Evolutionary conservation across 768 basidiomycete genomes (phyloP).

Genomic region (Paxillus ammoniavirescens): DNA sequence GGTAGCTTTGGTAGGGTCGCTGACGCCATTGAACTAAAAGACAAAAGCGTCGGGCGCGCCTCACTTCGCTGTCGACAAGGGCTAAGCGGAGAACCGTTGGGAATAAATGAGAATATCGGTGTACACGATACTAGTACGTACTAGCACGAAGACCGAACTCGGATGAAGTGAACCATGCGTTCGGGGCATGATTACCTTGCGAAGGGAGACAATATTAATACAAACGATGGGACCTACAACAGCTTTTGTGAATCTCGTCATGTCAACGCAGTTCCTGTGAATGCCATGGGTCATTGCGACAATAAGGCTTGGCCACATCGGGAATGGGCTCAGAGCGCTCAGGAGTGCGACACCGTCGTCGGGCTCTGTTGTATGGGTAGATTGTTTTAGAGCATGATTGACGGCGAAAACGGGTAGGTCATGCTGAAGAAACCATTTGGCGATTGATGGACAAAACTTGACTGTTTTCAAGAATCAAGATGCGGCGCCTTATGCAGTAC

Average conservation of each 20-base stretch:
- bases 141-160: constrained; percentile 17
- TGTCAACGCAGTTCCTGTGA: constrained; percentile 33
- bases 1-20: constrained; percentile 19
- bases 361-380: not conserved
- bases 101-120: constrained; percentile 26
- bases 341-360: not conserved
- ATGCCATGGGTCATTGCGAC: constrained; percentile 24
- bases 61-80: constrained; percentile 29
- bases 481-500: no score
- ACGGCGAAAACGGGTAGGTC: not conserved
- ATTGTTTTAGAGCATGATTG: not conserved
- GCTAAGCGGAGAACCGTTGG: constrained; percentile 28
- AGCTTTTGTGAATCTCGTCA: constrained; percentile 32
- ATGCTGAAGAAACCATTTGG: no score
- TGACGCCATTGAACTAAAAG: constrained; percentile 26
- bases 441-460: no score
- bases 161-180: constrained; percentile 17
- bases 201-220: constrained; percentile 24
- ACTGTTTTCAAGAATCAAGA: no score
- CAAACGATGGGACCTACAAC: constrained; percentile 29
- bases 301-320: constrained; percentile 26
- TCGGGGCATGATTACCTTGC: constrained; percentile 23
- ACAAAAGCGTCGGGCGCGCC: constrained; percentile 36
- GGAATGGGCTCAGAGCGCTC: constrained; percentile 10
- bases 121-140: constrained; percentile 26